Conservation (phyloP, 805 yeast genomes). For the Lipomyces orientalis region DNA sequence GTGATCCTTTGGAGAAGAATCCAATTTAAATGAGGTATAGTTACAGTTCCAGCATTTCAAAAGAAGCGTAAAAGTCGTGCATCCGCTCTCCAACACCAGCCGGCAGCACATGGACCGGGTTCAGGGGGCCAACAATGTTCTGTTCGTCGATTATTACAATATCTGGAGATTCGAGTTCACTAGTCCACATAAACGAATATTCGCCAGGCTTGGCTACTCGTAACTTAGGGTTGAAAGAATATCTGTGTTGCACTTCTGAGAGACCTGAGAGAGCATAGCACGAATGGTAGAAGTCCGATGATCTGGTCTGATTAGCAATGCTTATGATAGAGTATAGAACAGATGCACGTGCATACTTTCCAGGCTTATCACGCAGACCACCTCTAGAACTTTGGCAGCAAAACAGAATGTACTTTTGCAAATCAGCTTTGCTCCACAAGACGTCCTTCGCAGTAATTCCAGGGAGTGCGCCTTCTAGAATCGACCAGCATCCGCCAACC, state of each 20-base stretch:
- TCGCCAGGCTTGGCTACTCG: constrained; percentile 37
- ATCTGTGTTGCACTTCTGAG: constrained; percentile 59
- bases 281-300: constrained; percentile 87
- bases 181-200: constrained; percentile 46
- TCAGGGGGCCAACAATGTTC: constrained; percentile 47
- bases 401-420: constrained; percentile 64
- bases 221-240: constrained; percentile 39
- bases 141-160: constrained; percentile 17
- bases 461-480: constrained; percentile 61
- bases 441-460: constrained; percentile 38
- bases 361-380: constrained; percentile 90
- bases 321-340: not conserved
- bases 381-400: constrained; percentile 77
- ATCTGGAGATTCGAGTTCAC: constrained; percentile 35
- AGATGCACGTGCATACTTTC: constrained; percentile 47
- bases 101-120: constrained; percentile 69
- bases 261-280: constrained; percentile 84
- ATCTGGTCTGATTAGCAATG: constrained; percentile 9
- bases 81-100: constrained; percentile 49
- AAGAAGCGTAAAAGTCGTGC: constrained; percentile 34
- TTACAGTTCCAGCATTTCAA: not conserved
- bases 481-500: constrained; percentile 80
- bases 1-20: not conserved
- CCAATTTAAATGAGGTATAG: not conserved
- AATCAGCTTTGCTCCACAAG: constrained; percentile 59